Conservation (phyloP, 2,329 filamentous ascomycete genomes). For the Fusarium anthophilum region DNA sequence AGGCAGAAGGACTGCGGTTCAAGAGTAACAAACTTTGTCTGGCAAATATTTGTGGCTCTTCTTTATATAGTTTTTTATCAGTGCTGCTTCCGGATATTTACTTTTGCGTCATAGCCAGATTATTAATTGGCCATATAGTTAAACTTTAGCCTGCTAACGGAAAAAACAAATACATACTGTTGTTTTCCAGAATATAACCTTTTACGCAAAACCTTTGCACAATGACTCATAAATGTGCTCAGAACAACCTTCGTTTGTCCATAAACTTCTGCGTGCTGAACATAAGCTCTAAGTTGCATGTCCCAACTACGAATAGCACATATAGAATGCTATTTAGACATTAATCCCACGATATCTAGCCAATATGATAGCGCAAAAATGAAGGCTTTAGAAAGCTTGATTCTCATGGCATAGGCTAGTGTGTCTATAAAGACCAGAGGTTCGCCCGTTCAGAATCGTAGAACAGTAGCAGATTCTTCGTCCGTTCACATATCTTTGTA, state of each 20-base stretch:
- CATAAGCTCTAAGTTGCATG: background rate
- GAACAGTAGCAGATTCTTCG: too few relatives aligned
- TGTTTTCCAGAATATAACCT: background rate
- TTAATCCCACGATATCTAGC: background rate
- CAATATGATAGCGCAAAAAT: background rate
- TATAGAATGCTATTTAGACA: too few relatives aligned
- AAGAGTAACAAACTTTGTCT: background rate
- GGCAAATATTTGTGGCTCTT: fast-evolving
- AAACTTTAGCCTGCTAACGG: background rate
- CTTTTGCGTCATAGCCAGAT: too few relatives aligned
- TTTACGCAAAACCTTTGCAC: fast-evolving
- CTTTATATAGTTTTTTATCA: fast-evolving
- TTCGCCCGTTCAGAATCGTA: background rate
- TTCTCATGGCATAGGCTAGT: background rate
- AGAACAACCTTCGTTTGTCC: fast-evolving
- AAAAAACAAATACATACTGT: background rate
- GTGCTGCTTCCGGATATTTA: background rate
- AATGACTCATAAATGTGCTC: background rate
- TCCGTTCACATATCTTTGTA: background rate
- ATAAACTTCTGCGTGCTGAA: background rate
- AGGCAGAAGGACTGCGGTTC: fast-evolving
- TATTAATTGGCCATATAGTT: fast-evolving
- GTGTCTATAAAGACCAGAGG: background rate
- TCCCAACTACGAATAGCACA: background rate
- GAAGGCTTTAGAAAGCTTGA: background rate